Base-by-base conservation (phyloP, 179 eudicot genomes). In the Sideroxylon spinosum region DNA sequence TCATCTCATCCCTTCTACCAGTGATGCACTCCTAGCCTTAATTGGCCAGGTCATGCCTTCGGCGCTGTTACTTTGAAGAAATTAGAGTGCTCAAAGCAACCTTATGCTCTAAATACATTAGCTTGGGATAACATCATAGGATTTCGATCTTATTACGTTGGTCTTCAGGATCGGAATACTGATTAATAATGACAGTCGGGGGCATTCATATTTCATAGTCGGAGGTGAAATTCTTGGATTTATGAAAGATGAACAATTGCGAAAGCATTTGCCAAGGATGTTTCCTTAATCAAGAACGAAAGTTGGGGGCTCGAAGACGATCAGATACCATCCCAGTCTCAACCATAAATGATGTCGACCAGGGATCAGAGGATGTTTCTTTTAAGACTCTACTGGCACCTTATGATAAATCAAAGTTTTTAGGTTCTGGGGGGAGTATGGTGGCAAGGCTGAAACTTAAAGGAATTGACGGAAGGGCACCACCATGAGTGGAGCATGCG, bases 31-130 rank as follows among this genome's bases (percentile, higher is more conserved):
- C n/a, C n/a, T n/a, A n/a, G n/a, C n/a, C n/a, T n/a, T 29, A 29
- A 29, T 29, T 29, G 37, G 37, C 37, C 37, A 3, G 37, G 37
- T 29, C 37, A 29, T 86, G 87, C 83, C 86, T 86, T 83, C 83
- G 86, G 86, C 82, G 80, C 86, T 86, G 83, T 83, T 85, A 86
- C 88, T 87, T 86, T 86, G 82, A 89, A 87, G 85, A 87, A 89
- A 86, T 86, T 89, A 86, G 89, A 89, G 92, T 89, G 90, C 86
- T 87, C 89, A 86, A 87, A 87, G 90, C 86, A 87, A 83, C 86
- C 89, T 84, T 86, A 82, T 85, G 79, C 80, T 68, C 66, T 77
- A 56, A 1, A 77, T 68, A 68, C 56, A 68, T 68, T 77, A 68
- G 74, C 84, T 77, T 85, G 82, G 83, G 87, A 82, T 81, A 81